Conservation (phyloP, 441 rosid genomes). For the Croton laevigatus region DNA sequence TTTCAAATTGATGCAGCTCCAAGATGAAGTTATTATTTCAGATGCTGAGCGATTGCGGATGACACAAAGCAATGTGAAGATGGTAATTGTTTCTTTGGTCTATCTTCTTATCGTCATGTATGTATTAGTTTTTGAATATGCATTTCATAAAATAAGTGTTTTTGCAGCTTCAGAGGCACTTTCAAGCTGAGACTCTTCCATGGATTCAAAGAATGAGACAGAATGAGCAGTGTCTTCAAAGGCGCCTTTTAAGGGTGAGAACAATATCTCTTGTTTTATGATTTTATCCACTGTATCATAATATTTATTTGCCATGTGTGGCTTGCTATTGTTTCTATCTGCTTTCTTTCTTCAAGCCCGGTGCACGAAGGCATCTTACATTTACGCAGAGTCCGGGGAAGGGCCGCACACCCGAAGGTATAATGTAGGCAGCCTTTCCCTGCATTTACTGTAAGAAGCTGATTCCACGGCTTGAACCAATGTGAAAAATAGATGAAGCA, state of each 20-base stretch:
- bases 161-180: slow-evolving; percentile 90
- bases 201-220: slow-evolving; percentile 89
- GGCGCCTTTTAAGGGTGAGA: slow-evolving; percentile 88
- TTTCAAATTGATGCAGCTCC: slow-evolving; percentile 57
- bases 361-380: too few species aligned
- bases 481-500: neutral
- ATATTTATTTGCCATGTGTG: neutral
- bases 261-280: slow-evolving; percentile 8
- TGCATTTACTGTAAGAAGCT: too few species aligned
- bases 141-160: slow-evolving; percentile 15
- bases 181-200: slow-evolving; percentile 94
- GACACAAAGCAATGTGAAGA: slow-evolving; percentile 90
- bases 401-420: too few species aligned
- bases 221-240: slow-evolving; percentile 93
- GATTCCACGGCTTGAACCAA: too few species aligned
- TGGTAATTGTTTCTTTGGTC: slow-evolving; percentile 40
- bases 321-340: neutral
- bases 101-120: slow-evolving; percentile 3
- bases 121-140: slow-evolving; percentile 19
- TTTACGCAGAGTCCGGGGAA: too few species aligned
- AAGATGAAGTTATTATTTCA: slow-evolving; percentile 91
- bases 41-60: slow-evolving; percentile 89
- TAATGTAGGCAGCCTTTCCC: too few species aligned
- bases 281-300: neutral
- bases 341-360: too few species aligned